Evolutionary conservation across 2,329 filamentous ascomycete species (phyloP).

Genomic region (Nigrospora osmanthi): DNA sequence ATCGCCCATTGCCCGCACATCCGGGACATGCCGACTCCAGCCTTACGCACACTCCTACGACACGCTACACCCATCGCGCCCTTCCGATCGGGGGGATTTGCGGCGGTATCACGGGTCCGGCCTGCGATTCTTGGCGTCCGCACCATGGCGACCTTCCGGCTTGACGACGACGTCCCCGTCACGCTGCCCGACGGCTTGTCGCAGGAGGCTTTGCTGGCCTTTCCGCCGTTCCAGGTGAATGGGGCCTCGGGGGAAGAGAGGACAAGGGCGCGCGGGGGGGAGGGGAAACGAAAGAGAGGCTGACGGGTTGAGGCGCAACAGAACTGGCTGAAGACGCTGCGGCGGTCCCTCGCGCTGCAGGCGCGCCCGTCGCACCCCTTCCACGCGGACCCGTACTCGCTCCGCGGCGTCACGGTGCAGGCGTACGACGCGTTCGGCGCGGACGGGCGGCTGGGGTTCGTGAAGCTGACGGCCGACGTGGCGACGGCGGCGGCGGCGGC

Average conservation of each 20-base stretch:
- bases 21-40: too few relatives aligned
- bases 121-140: not conserved
- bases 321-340: conserved; percentile 42
- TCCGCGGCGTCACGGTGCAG: conserved; percentile 43
- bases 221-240: not conserved
- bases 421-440: conserved; percentile 46
- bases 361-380: conserved; percentile 38
- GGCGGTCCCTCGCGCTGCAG: conserved; percentile 38
- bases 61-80: too few relatives aligned
- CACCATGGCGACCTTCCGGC: not conserved
- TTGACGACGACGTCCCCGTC: not conserved
- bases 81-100: too few relatives aligned
- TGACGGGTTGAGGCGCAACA: conserved; percentile 11
- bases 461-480: too few relatives aligned
- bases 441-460: too few relatives aligned
- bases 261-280: too few relatives aligned
- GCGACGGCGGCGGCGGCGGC: too few relatives aligned
- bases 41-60: too few relatives aligned
- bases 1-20: too few relatives aligned
- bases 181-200: not conserved
- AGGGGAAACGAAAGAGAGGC: not conserved
- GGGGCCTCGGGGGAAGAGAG: too few relatives aligned
- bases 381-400: conserved; percentile 42
- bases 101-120: too few relatives aligned
- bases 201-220: not conserved